Evolutionary conservation across 2,329 filamentous ascomycete species (phyloP), one percentile per base, ranked within the genome.

Genomic region (Fusarium solani-melongenae): DNA sequence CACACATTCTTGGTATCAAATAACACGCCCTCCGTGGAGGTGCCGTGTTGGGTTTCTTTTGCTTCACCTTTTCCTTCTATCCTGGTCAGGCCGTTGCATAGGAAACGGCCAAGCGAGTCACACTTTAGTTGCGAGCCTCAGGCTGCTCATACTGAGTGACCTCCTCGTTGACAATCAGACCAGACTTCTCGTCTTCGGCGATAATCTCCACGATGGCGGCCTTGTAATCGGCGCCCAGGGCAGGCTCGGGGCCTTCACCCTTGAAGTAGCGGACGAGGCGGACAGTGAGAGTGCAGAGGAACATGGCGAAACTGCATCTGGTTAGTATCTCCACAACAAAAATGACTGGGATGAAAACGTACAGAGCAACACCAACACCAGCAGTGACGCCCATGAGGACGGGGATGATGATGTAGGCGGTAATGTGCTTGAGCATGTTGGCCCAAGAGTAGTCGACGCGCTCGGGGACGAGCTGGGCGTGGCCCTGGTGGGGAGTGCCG

Each of bases 351-450:
- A 24, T 44, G 31, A 29, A 51, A 38, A 85, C 87, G 79, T 84
- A 89, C 87, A 93, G 80, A 81, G 92, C 92, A 71, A 92, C 90
- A 33, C 87, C 86, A 63, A 94, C 87, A 78, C 92, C 93, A 51
- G 91, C 91, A 27, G 90, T 86, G 72, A 94, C 87, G 67, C 93
- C 93, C 72, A 94, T 87, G 61, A 92, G 83, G 62, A 94, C 86
- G 2, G 93, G 92, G 41, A 94, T 84, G 56, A 94, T 80, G 51
- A 94, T 87, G 70, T 92, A 89, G 39, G 90, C 84, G 71, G 88
- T 85, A 58, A 92, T 85, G 75, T 88, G 88, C 77, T 86, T 85
- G 55, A 90, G 73, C 29, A 90, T 81, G 69, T 85, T 82, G 62
- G 83, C 80, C 82, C 88, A 87, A 64, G 76, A 79, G 73, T 81